Base-by-base conservation (phyloP, 345 rosid species). In the Populus davidiana region DNA sequence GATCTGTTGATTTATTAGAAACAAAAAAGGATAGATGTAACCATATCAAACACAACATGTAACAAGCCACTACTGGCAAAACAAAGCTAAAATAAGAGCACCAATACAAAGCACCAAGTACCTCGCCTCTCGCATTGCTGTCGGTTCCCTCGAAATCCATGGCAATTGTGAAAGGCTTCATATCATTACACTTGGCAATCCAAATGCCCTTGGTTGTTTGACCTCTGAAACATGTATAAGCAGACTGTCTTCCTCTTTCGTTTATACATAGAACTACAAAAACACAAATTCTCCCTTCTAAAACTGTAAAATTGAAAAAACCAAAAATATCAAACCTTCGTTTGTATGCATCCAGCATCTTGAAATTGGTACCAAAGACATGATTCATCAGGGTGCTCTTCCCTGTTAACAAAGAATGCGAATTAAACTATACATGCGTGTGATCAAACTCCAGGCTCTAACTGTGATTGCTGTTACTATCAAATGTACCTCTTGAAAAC, bases 131-230 rank as follows among this genome's bases (percentile, higher is more conserved):
- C 10, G 29, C 63, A 1, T 23, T 56, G 63, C 29, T 9, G 63
- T 56, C 63, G 12, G 63, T n/a, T 56, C 63, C 63, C 63, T 56
- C 63, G 13, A n/a, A 56, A 56, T 56, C 97, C 94, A 89, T 86
- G 33, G 91, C 94, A 80, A 89, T 35, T 21, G 93, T 92, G 69
- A 85, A 90, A 75, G 97, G 94, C 73, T 90, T 88, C 66, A 90
- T 86, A 20, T 90, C 92, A 77, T 80, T 75, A 86, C 63, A 21
- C 27, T n/a, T 56, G 13, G 63, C 63, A 56, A 56, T 56, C 63
- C 63, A 56, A 9, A 56, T 56, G 27, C 63, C 63, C 63, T 56
- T 56, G 5, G 63, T 56, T 56, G 63, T 56, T 56, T 56, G 63
- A 9, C 63, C 63, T 56, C 63, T 56, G 23, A n/a, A 56, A 56